phyloP scores from a whole-genome alignment of 2,329 filamentous ascomycete species.

The Knoxdaviesia capensis region DNA sequence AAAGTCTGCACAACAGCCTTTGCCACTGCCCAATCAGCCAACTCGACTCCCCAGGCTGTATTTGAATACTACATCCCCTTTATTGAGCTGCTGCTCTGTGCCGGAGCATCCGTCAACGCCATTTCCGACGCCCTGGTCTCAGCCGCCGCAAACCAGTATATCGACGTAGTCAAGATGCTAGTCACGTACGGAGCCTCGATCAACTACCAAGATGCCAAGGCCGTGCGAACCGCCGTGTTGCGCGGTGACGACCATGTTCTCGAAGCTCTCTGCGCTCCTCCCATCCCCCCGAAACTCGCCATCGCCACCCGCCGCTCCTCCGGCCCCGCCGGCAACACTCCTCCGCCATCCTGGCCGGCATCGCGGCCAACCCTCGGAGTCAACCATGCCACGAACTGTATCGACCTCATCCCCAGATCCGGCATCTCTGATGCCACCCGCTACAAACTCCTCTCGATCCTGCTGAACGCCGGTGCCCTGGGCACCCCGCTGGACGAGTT shows the following conservation, averaged over 20 bases:
- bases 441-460: slow-evolving; percentile 19
- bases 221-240: slow-evolving; percentile 26
- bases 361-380: too few relatives aligned
- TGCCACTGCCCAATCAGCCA: too few relatives aligned
- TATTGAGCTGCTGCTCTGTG: slow-evolving; percentile 35
- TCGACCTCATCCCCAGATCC: slow-evolving; percentile 26
- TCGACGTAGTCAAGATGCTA: slow-evolving; percentile 33
- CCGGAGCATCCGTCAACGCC: slow-evolving; percentile 31
- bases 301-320: slow-evolving; percentile 22
- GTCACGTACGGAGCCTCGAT: slow-evolving; percentile 31
- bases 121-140: slow-evolving; percentile 26
- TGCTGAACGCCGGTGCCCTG: slow-evolving; percentile 29
- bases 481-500: slow-evolving; percentile 26
- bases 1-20: too few relatives aligned
- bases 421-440: slow-evolving; percentile 21
- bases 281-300: slow-evolving; percentile 10
- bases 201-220: slow-evolving; percentile 29
- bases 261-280: slow-evolving; percentile 14
- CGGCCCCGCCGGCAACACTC: slow-evolving; percentile 10
- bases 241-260: slow-evolving; percentile 25
- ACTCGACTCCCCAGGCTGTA: too few relatives aligned
- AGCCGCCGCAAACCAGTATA: slow-evolving; percentile 26
- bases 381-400: slow-evolving; percentile 21
- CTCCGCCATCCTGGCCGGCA: too few relatives aligned
- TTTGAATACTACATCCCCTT: slow-evolving; percentile 8